These are phyloP conservation scores for Rhododendron vialii DNA, from an alignment of 148 eudicot genomes.

Conservation along the genomic window DNA sequence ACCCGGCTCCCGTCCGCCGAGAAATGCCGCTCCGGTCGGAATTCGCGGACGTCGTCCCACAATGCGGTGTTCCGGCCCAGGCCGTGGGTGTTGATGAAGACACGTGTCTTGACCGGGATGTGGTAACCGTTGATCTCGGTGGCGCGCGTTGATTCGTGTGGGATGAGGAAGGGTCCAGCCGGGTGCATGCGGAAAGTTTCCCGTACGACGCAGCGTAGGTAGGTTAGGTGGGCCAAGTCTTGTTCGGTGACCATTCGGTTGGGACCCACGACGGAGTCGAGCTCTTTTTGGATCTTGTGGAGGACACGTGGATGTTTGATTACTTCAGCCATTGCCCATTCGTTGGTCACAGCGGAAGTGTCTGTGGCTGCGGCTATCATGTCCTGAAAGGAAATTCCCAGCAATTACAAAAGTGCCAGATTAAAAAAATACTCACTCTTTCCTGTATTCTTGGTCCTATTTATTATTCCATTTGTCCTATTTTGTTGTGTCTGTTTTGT, in stretches of 20 bases:
- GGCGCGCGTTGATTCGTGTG: slow-evolving; percentile 68
- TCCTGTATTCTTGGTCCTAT: no score
- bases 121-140: slow-evolving; percentile 81
- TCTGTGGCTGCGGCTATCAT: slow-evolving; percentile 99
- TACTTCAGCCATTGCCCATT: slow-evolving; percentile 98
- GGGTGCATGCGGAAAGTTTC: slow-evolving; percentile 96
- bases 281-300: slow-evolving; percentile 62
- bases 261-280: slow-evolving; percentile 65
- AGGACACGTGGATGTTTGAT: slow-evolving; percentile 83
- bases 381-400: slow-evolving; percentile 34
- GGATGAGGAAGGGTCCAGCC: slow-evolving; percentile 91
- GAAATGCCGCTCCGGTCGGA: slow-evolving; percentile 72
- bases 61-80: slow-evolving; percentile 67
- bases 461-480: no score
- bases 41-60: slow-evolving; percentile 62
- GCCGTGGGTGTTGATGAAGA: slow-evolving; percentile 94
- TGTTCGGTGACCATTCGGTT: slow-evolving; percentile 70
- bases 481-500: no score
- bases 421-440: no score
- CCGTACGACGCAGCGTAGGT: slow-evolving; percentile 84
- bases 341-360: slow-evolving; percentile 95
- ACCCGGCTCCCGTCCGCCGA: slow-evolving; percentile 64
- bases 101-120: slow-evolving; percentile 78
- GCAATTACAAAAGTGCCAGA: background rate
- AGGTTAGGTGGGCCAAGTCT: slow-evolving; percentile 65